Base-by-base conservation (phyloP, 257 asterid species). In the Agastache rugosa region DNA sequence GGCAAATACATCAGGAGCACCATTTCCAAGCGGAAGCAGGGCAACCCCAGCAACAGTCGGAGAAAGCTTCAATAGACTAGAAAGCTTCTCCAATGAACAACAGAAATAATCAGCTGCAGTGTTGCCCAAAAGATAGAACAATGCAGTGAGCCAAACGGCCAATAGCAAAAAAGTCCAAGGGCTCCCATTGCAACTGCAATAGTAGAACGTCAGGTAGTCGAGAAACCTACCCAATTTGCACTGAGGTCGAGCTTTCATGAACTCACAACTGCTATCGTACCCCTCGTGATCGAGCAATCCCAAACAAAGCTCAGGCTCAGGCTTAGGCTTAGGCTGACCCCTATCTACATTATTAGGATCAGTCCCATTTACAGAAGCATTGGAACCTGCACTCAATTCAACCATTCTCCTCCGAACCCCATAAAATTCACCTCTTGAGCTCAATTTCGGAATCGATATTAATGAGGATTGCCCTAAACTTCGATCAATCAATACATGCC, bases 91-190 rank as follows among this genome's bases (percentile, higher is more conserved):
- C 84, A 95, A 71, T 2, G 97, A 95, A 66, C 92, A 81, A 69
- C 99, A 95, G 81, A 95, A 95, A 81, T 87, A 95, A 84, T 95
- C 98, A 0, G 99, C 96, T 11, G 98, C 98, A 41, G 99, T 95
- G 83, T 92, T 92, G 20, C 99, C 99, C 83, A 95, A 77, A 17
- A 95, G 92, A 84, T 95, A 95, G 81, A 95, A 95, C 81, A 92
- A 77, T 6, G 94, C 94, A 63, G 88, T 87, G 31, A 95, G 96
- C 98, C 98, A 95, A 76, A 91, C 62, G 51, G 79, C 92, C 59
- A 89, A 81, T 25, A 85, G 82, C 71, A 89, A 41, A 77, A 81
- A 92, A 0, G 91, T 82, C 96, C 91, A 90, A 6, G 90, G 74
- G 53, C 96, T 89, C 31, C 77, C 93, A 37, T 77, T 77, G 82